phyloP scores from a whole-genome alignment of 805 yeast genomes.

The Yamadazyma scolyti region DNA sequence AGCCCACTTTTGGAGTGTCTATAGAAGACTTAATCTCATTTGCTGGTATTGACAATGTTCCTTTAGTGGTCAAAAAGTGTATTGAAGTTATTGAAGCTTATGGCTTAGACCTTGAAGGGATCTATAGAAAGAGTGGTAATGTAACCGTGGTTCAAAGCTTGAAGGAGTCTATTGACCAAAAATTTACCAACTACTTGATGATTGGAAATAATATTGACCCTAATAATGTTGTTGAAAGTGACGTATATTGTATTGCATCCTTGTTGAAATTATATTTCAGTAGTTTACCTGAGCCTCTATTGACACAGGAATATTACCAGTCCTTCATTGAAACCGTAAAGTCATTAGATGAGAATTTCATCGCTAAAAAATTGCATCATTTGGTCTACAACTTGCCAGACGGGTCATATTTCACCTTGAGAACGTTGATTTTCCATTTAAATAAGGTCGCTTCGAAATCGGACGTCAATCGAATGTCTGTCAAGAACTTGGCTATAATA shows the following conservation, averaged over 20 bases:
- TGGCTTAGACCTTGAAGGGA: slow-evolving; percentile 85
- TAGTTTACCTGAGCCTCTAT: slow-evolving; percentile 80
- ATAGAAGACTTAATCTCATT: slow-evolving; percentile 71
- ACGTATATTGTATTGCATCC: slow-evolving; percentile 84
- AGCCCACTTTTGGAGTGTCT: slow-evolving; percentile 75
- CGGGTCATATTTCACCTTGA: slow-evolving; percentile 87
- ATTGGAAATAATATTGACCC: slow-evolving; percentile 42
- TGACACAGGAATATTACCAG: slow-evolving; percentile 60
- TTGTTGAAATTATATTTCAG: slow-evolving; percentile 80
- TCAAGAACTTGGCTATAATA: slow-evolving; percentile 76
- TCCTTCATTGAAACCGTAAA: slow-evolving; percentile 68
- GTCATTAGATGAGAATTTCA: slow-evolving; percentile 38
- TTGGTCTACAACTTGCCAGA: slow-evolving; percentile 89
- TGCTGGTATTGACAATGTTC: slow-evolving; percentile 87
- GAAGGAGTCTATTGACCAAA: slow-evolving; percentile 65
- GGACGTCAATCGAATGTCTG: slow-evolving; percentile 72
- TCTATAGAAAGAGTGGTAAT: slow-evolving; percentile 84
- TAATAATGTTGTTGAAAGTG: slow-evolving; percentile 60
- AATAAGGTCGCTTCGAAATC: slow-evolving; percentile 65
- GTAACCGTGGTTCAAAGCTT: slow-evolving; percentile 69
- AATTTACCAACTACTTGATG: slow-evolving; percentile 59
- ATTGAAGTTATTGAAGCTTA: slow-evolving; percentile 79
- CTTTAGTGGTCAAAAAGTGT: slow-evolving; percentile 84
- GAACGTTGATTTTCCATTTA: slow-evolving; percentile 82
- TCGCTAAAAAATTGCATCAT: slow-evolving; percentile 78